A percentile compares a stretch with the other conserved stretches of the same genome.
Conservation (phyloP, 2,329 filamentous ascomycete genomes). For the Macrophomina tecta region DNA sequence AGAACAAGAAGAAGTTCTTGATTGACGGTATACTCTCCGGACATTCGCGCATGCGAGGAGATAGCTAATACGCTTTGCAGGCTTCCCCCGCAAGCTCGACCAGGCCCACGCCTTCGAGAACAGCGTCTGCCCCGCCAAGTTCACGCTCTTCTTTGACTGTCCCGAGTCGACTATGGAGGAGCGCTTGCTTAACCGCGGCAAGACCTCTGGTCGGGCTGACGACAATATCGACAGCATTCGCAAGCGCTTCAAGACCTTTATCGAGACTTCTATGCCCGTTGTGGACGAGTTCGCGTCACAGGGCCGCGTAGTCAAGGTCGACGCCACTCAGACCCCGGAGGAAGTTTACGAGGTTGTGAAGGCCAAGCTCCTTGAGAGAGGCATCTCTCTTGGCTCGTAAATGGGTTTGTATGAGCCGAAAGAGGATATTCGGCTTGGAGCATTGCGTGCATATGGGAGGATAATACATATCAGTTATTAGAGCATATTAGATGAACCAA, state of each 20-base stretch:
- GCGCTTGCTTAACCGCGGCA: constrained; percentile 83
- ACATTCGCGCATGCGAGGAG: no score
- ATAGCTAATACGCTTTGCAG: constrained; percentile 41
- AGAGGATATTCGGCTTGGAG: neutral
- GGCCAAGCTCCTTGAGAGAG: constrained; percentile 53
- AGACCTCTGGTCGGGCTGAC: constrained; percentile 89
- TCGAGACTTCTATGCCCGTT: constrained; percentile 97
- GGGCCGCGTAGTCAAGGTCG: constrained; percentile 79
- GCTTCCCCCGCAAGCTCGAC: constrained; percentile 97
- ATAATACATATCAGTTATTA: constrained; percentile 2
- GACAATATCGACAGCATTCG: constrained; percentile 95
- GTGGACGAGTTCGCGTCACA: constrained; percentile 81
- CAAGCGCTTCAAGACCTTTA: constrained; percentile 93
- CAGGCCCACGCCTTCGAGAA: constrained; percentile 94
- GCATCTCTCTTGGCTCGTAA: constrained; percentile 35
- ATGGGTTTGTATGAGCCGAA: neutral
- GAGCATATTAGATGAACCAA: constrained; percentile 15
- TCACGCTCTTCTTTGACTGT: constrained; percentile 94
- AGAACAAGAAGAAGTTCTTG: constrained; percentile 72
- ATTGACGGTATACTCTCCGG: constrained; percentile 59
- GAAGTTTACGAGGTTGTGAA: constrained; percentile 65
- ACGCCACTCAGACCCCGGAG: constrained; percentile 72
- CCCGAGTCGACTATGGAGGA: constrained; percentile 87
- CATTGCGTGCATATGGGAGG: neutral
- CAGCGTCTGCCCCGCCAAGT: constrained; percentile 79